Conservation (phyloP, 23 red algal species). For the Gracilariopsis chorda region DNA sequence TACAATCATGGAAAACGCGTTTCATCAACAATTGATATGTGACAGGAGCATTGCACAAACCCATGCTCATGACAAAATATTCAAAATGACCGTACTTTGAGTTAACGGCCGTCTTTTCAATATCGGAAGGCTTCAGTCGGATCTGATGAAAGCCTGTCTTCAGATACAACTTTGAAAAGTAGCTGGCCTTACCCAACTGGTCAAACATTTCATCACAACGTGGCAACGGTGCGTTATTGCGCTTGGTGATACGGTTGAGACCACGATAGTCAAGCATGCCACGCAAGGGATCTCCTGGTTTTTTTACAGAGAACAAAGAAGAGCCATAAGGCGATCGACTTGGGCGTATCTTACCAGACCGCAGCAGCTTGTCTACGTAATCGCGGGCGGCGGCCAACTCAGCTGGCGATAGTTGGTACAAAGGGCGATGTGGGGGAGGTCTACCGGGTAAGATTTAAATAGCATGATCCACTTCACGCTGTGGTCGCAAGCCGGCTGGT, state of each 20-base stretch:
- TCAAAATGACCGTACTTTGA: neutral
- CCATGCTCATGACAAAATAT: neutral
- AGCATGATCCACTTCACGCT: neutral
- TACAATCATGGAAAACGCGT: neutral
- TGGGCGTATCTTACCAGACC: neutral
- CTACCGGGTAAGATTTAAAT: neutral
- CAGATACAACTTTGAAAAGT: neutral
- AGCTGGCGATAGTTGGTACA: constrained; percentile 12
- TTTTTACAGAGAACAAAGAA: constrained; percentile 19
- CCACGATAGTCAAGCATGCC: too few species aligned
- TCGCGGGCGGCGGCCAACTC: neutral
- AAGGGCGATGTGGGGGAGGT: neutral
- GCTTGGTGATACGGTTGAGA: too few species aligned
- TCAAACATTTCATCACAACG: neutral
- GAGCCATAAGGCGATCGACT: constrained; percentile 12
- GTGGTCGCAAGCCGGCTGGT: neutral
- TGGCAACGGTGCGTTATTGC: neutral
- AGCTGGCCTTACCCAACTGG: neutral
- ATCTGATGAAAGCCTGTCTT: too few species aligned
- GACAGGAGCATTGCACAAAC: neutral
- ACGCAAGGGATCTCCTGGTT: too few species aligned
- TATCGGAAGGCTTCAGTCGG: neutral
- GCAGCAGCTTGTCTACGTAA: constrained; percentile 8
- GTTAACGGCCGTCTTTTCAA: neutral
- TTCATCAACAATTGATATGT: neutral